Base-by-base conservation (phyloP, 345 rosid genomes). In the Sonneratia caseolaris region DNA sequence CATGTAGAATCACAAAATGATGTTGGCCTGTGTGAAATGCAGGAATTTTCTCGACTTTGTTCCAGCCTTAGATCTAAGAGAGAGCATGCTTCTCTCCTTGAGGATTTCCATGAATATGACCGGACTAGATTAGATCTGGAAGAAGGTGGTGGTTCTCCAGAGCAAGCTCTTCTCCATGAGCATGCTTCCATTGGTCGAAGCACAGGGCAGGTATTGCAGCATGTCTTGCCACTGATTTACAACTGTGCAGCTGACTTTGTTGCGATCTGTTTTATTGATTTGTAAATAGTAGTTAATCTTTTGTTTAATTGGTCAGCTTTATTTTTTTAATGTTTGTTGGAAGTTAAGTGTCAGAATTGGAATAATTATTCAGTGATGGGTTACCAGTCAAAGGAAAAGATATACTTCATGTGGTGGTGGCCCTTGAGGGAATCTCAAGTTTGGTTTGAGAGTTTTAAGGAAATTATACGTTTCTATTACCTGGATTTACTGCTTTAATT, bases 61-160 rank as follows among this genome's bases (percentile, higher is more conserved):
- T 92, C 97, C 57, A 87, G 89, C 83, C 96, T 92, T 65, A 92
- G 84, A 84, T 91, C 94, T 57, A 95, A 92, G 82, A 87, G 89
- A 80, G 98, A 95, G 74, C 97, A 92, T 79, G 98, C 96, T 84
- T 89, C 94, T 66, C 89, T 92, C 55, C 92, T 95, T 71, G 97
- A 95, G 62, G 99, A 95, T 78, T 90, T 90, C 77, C 89, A 94
- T 80, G 98, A 92, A 84, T 95, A 90, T 76, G 99, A 95, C 81
- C 85, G 94, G 71, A 82, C 96, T 66, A 84, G 92, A 73, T 82
- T 92, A 76, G 97, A 92, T 79, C 87, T 95, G 84, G 99, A 95
- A 86, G 98, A 86, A 43, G 93, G 98, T 72, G 92, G 84, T 69
- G 92, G 84, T 69, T 89, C 90, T 62, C 61, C 84, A 45, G 99